phyloP scores from a whole-genome alignment of 2,329 filamentous ascomycete species.

The Neurospora sp. region DNA sequence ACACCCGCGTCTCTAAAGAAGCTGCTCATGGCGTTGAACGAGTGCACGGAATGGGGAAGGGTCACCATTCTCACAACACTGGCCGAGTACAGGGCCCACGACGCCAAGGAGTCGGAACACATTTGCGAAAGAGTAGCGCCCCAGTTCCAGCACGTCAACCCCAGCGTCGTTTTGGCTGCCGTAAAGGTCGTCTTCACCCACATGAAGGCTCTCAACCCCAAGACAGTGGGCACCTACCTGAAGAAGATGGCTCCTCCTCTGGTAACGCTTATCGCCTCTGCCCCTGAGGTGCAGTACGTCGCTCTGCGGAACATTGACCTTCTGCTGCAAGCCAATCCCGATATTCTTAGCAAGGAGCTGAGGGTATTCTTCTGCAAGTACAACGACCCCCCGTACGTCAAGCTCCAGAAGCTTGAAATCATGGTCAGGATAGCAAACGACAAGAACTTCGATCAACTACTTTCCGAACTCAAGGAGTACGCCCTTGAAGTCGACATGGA shows the following conservation, averaged over 20 bases:
- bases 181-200: constrained; percentile 97
- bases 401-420: constrained; percentile 94
- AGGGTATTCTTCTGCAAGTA: constrained; percentile 99
- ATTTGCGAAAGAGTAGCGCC: constrained; percentile 94
- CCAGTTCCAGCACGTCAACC: constrained; percentile 97
- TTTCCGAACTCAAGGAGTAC: constrained; percentile 94
- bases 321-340: constrained; percentile 87
- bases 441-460: constrained; percentile 86
- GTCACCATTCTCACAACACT: constrained; percentile 88
- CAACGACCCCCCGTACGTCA: constrained; percentile 95
- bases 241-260: constrained; percentile 98
- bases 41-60: constrained; percentile 96
- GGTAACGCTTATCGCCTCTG: constrained; percentile 90
- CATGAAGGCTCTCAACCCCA: constrained; percentile 74
- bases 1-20: constrained; percentile 83
- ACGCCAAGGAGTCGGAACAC: constrained; percentile 93
- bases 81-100: constrained; percentile 76
- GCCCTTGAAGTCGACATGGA: constrained; percentile 99
- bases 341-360: constrained; percentile 94
- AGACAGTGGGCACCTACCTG: constrained; percentile 74
- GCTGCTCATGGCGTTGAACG: constrained; percentile 89
- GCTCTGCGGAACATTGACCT: constrained; percentile 94
- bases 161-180: constrained; percentile 91
- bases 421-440: constrained; percentile 99
- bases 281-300: constrained; percentile 96